Conservation (phyloP, 257 asterid species). For the Prunella vulgaris region DNA sequence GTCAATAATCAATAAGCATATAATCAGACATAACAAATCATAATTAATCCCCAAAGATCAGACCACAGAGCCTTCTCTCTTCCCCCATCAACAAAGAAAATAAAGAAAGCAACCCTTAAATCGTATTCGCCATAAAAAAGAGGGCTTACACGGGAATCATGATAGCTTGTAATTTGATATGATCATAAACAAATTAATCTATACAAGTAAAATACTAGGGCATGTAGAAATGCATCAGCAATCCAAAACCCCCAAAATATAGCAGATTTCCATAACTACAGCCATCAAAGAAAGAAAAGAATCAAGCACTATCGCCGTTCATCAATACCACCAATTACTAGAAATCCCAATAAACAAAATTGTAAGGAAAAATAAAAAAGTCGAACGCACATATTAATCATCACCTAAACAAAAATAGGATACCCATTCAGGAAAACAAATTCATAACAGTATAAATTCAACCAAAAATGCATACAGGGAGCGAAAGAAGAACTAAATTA, state of each 20-base stretch:
- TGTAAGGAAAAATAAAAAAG: background rate
- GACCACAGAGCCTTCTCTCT: background rate
- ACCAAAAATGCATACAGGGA: background rate
- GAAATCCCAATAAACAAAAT: background rate
- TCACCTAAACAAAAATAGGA: background rate
- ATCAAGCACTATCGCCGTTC: background rate
- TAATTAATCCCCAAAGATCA: background rate
- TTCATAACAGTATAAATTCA: background rate
- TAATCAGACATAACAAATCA: background rate
- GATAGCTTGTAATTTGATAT: background rate
- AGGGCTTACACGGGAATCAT: background rate
- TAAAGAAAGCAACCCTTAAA: background rate
- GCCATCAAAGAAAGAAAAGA: slow-evolving; percentile 17
- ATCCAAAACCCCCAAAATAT: background rate
- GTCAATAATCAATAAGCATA: background rate
- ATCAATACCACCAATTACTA: background rate
- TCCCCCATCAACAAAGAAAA: background rate
- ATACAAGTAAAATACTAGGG: background rate
- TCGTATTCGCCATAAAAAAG: background rate
- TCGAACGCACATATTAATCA: background rate
- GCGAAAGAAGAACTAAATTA: background rate
- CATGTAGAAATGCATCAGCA: slow-evolving; percentile 1
- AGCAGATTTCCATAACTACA: background rate
- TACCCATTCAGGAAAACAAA: background rate
- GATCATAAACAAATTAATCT: background rate